These are phyloP conservation scores for Epichloe baconii DNA, from an alignment of 2,329 filamentous ascomycete species.

Conservation along the genomic window DNA sequence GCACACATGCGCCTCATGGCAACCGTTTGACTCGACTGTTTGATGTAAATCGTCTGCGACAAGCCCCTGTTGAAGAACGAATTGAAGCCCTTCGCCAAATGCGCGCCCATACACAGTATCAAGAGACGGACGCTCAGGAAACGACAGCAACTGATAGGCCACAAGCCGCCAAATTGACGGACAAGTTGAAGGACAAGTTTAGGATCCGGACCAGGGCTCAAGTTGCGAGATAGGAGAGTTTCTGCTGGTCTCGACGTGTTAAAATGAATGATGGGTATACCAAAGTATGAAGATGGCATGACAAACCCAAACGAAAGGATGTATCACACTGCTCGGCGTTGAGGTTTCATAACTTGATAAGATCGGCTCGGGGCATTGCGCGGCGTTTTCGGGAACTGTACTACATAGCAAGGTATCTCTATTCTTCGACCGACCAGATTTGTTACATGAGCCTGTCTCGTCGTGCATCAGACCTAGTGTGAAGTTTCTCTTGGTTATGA, in stretches of 20 bases:
- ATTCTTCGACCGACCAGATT: not conserved
- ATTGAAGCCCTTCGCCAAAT: conserved; percentile 42
- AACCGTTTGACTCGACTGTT: conserved; percentile 39
- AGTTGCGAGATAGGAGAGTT: conserved; percentile 7
- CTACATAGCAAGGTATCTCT: not conserved
- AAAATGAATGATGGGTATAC: not conserved
- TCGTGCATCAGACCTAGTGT: not conserved
- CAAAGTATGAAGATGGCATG: not conserved
- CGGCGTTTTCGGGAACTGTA: not conserved
- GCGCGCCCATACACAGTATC: conserved; percentile 13
- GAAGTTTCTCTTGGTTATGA: not conserved
- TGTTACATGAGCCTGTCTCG: not conserved
- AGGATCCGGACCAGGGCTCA: conserved; percentile 36
- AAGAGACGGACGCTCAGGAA: conserved; percentile 12
- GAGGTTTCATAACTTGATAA: not conserved
- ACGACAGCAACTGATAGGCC: conserved; percentile 21
- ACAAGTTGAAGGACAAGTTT: conserved; percentile 39
- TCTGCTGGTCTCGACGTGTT: not conserved
- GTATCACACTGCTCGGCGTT: not conserved
- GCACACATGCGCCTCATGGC: conserved; percentile 21
- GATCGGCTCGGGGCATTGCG: not conserved
- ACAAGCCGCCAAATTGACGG: conserved; percentile 31
- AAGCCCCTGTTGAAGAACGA: conserved; percentile 49
- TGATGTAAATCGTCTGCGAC: conserved; percentile 42
- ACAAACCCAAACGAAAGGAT: not conserved